phyloP scores from a whole-genome alignment of 108 stramenopile species.

The Pseudonitzschia delicatissima region DNA sequence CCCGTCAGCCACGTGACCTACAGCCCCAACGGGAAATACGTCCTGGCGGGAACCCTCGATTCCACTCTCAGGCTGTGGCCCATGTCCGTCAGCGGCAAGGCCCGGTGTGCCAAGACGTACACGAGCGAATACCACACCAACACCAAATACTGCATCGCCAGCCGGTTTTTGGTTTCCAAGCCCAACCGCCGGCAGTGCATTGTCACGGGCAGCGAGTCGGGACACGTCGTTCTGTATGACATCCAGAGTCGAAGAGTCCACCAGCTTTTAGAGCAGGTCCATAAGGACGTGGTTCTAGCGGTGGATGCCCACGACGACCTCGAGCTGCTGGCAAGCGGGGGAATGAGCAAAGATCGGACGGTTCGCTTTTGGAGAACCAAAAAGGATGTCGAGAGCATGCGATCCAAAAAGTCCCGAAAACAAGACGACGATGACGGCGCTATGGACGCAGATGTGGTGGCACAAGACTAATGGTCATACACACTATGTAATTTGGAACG shows the following conservation, averaged over 20 bases:
- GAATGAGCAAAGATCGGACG: slow-evolving; percentile 75
- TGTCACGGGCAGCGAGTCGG: slow-evolving; percentile 89
- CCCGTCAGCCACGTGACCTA: slow-evolving; percentile 81
- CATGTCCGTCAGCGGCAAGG: slow-evolving; percentile 39
- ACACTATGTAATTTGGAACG: no score
- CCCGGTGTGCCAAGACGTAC: slow-evolving; percentile 39
- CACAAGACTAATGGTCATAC: no score
- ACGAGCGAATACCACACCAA: slow-evolving; percentile 41
- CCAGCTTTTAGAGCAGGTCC: slow-evolving; percentile 69
- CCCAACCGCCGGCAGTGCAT: slow-evolving; percentile 62
- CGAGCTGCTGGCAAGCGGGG: slow-evolving; percentile 79
- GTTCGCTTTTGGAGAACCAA: slow-evolving; percentile 77
- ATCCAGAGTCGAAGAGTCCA: slow-evolving; percentile 68
- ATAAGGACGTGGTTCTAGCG: slow-evolving; percentile 75
- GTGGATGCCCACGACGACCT: slow-evolving; percentile 70
- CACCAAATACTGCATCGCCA: slow-evolving; percentile 72
- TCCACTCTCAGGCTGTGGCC: slow-evolving; percentile 80
- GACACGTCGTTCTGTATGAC: slow-evolving; percentile 85
- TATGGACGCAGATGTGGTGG: no score
- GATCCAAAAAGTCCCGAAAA: neutral
- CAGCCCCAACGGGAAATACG: slow-evolving; percentile 90
- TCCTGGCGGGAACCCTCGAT: slow-evolving; percentile 82
- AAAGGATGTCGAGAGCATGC: slow-evolving; percentile 18
- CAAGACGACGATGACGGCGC: neutral
- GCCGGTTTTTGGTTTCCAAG: slow-evolving; percentile 62